Evolutionary conservation across 805 yeast species (phyloP), one percentile per base, ranked within the genome.

Genomic region (Candida nanaspora): DNA sequence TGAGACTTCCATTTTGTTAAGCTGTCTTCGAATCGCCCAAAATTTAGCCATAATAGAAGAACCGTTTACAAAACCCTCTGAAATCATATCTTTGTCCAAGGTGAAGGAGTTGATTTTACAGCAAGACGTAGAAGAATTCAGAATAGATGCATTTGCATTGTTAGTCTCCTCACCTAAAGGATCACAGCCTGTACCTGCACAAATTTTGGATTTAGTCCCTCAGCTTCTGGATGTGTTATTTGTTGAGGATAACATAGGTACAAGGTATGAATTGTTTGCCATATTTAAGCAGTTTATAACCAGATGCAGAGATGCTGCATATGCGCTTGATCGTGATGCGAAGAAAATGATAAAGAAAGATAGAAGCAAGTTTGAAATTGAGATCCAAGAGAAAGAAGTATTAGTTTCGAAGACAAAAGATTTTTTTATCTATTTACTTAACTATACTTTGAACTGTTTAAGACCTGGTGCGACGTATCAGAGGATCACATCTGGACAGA

Each of bases 301-400:
- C 23, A 67, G 96, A 48, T 59, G 85, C 15, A 70, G 84, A 47
- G 93, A 82, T 40, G 83, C 89, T 0, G 61, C 82, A 1, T 78
- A 82, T 55, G 72, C 79, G 0, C 48, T 76, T 21, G 53, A 70
- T 19, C 70, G 86, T 50, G 82, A 78, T 38, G 61, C 66, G 0
- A 57, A 52, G n/a, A 72, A 72, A 42, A 47, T 71, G 38, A 49
- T 55, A 22, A 62, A 60, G 21, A 63, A 62, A 41, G 49, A 55
- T 20, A 37, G 28, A 21, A 49, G 43, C 7, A 62, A 57, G 39
- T 76, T 70, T 43, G 55, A 63, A 28, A 50, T 49, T 3, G 75
- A 72, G 42, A 72, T 71, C 21, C 36, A 51, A 1, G 53, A 44
- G 5, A 56, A 56, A 35, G 59, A 56, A 30, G 26, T 51, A 2